Conservation (phyloP, 768 basidiomycete species). For the Termitomyces sp. region DNA sequence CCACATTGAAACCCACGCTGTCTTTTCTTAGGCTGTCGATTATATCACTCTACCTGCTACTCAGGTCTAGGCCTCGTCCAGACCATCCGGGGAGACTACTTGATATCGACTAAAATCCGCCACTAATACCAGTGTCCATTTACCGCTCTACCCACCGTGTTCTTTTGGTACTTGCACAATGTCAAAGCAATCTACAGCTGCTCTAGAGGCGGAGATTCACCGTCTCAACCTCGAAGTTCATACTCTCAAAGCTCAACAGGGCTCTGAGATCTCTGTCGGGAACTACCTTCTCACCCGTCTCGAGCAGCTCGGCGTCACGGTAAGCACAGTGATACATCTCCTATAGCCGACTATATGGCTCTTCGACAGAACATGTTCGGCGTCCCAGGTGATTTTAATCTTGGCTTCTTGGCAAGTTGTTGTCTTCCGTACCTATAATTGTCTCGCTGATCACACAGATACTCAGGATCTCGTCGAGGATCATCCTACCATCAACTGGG, state of each 20-base stretch:
- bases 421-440: neutral
- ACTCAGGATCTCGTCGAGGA: neutral
- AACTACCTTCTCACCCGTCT: neutral
- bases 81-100: neutral
- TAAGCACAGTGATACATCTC: neutral
- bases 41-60: neutral
- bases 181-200: neutral
- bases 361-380: neutral
- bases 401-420: neutral
- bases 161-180: neutral
- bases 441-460: neutral
- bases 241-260: neutral
- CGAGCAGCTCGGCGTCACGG: neutral
- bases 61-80: neutral
- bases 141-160: neutral
- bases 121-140: neutral
- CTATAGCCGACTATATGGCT: neutral
- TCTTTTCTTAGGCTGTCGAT: neutral
- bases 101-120: neutral
- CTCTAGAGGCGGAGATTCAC: neutral
- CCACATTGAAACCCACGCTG: neutral
- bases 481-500: neutral
- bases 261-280: neutral
- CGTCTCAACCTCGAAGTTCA: neutral
- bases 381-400: neutral